phyloP scores from a whole-genome alignment of 768 basidiomycete genomes.

The Kwoniella sp. region DNA sequence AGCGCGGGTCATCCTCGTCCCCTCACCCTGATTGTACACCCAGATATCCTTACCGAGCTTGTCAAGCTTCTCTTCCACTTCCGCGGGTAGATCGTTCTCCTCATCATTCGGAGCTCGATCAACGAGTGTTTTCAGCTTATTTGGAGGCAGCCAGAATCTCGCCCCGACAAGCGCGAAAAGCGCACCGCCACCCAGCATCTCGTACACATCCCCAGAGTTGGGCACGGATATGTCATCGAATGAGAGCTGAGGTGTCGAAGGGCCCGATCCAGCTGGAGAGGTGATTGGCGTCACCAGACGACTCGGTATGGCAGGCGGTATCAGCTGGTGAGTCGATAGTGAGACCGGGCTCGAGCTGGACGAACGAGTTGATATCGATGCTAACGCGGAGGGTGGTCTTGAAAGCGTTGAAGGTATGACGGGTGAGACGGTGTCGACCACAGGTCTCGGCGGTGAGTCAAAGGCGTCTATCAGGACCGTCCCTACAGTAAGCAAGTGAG shows the following conservation, averaged over 20 bases:
- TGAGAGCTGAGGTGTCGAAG: conserved; percentile 17
- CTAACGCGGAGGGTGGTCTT: not conserved
- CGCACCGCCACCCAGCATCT: conserved; percentile 45
- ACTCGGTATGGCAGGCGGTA: not conserved
- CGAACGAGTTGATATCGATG: not conserved
- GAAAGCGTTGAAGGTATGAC: not conserved
- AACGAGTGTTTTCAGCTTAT: conserved; percentile 29
- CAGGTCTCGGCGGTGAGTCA: conserved; percentile 30
- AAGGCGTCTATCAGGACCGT: conserved; percentile 46
- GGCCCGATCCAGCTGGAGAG: conserved; percentile 14
- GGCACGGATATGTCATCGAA: conserved; percentile 11
- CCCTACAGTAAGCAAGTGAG: conserved; percentile 23
- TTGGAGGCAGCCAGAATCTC: conserved; percentile 38
- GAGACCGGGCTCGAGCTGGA: not conserved
- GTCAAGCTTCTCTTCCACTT: conserved; percentile 26
- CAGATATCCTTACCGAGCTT: conserved; percentile 42
- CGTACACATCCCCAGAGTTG: conserved; percentile 16
- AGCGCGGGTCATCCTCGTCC: conserved; percentile 34
- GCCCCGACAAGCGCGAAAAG: conserved; percentile 47
- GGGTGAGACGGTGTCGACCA: not conserved
- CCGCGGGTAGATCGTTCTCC: conserved; percentile 25
- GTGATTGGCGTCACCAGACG: conserved; percentile 6
- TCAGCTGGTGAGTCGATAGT: not conserved
- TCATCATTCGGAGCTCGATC: conserved; percentile 24
- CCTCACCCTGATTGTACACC: conserved; percentile 33